Evolutionary conservation across 2,329 filamentous ascomycete genomes (phyloP).

Genomic region (Aspergillus uvarum): DNA sequence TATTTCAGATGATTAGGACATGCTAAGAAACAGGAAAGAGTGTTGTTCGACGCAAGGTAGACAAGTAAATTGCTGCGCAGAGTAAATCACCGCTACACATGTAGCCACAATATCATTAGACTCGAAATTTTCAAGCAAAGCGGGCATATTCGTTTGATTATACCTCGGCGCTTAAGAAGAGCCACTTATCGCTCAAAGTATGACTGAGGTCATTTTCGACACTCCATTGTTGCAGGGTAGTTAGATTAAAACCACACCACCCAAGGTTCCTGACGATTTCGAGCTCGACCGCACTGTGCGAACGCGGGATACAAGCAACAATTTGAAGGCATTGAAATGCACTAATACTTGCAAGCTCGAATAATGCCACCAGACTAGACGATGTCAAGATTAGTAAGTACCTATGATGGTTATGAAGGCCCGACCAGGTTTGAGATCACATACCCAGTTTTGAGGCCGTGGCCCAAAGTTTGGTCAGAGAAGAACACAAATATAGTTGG

Average conservation of each 20-base stretch:
- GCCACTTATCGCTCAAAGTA: slow-evolving; percentile 73
- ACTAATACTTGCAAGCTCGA: slow-evolving; percentile 77
- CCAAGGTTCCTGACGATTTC: slow-evolving; percentile 75
- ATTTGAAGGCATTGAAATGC: slow-evolving; percentile 72
- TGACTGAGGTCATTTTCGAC: slow-evolving; percentile 53
- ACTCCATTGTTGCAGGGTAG: slow-evolving; percentile 74
- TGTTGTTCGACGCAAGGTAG: too few relatives aligned
- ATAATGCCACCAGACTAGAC: slow-evolving; percentile 76
- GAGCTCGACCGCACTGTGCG: slow-evolving; percentile 60
- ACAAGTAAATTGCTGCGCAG: too few relatives aligned
- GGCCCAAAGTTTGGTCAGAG: slow-evolving; percentile 61
- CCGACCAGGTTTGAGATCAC: slow-evolving; percentile 36
- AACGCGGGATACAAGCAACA: slow-evolving; percentile 77
- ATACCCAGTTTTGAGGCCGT: slow-evolving; percentile 85
- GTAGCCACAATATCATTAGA: not conserved
- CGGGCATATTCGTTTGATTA: slow-evolving; percentile 43
- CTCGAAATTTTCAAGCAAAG: not conserved
- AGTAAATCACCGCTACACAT: not conserved
- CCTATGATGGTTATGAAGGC: not conserved
- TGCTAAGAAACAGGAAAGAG: too few relatives aligned
- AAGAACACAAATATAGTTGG: slow-evolving; percentile 87
- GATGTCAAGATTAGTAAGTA: not conserved
- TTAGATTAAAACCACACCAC: slow-evolving; percentile 89
- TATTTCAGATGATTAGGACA: too few relatives aligned
- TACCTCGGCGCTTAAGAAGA: slow-evolving; percentile 86